Base-by-base conservation (phyloP, 148 eudicot genomes). In the Limonium bicolor region DNA sequence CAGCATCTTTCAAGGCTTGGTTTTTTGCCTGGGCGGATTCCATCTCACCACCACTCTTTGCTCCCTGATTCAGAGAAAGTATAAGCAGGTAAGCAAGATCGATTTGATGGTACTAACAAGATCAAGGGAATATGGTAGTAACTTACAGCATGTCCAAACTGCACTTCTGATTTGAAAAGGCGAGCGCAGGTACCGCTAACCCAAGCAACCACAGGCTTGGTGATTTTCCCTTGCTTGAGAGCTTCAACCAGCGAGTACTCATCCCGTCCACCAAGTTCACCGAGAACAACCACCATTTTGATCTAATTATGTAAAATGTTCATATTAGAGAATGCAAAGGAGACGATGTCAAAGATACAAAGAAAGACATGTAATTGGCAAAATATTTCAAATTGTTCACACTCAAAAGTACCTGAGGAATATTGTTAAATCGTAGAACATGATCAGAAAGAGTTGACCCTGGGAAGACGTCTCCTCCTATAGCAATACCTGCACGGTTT, bases 381-480 rank as follows among this genome's bases (percentile, higher is more conserved):
- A 48, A 31, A 36, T 23, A 7, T 25, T 36, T 7, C 45, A 51
- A 26, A 13, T 24, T 25, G 14, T n/a, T 21, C 33, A 27, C 23
- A 61, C 29, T 53, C 23, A 54, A 30, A 38, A 26, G 43, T 71
- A 85, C 99, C 85, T 85, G 85, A n/a, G 88, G 99, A 41, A 90
- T 90, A 61, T 85, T 90, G 77, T 85, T 90, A 54, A 85, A 90
- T 52, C 99, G 78, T 60, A 90, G 56, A 51, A 85, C 95, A 56
- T 90, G 99, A 60, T 90, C 99, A 36, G 95, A 90, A 23, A 85
- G 88, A 31, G 99, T 90, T 38, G 99, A 90, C 7, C 99, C 99
- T 12, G 99, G 99, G 57, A 90, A 90, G 41, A 85, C 99, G 65
- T 90, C 99, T 54, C 99, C 95, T 69, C 95, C 99, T 56, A 90